Evolutionary conservation across 129 eudicot genomes (phyloP), one percentile per base, ranked within the genome.

Genomic region (Saposhnikovia divaricata): DNA sequence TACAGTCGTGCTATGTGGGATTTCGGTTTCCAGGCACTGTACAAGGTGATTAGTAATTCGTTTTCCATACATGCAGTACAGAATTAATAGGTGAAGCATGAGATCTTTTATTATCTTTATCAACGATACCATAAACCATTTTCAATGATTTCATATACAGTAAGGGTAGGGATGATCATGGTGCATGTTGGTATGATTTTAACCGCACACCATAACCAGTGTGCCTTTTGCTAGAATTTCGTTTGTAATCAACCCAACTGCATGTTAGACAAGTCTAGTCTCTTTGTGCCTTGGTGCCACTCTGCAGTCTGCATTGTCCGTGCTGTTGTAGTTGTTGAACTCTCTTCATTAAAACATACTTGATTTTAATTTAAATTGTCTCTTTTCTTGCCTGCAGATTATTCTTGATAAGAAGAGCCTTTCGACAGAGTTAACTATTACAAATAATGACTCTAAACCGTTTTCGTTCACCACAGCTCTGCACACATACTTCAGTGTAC

Each of bases 1-100:
- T 95, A 95, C 84, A 90, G 96, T 75, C 97, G 94, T 31, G 76
- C 97, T 79, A 95, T 95, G 97, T 95, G 97, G 97, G 96, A 95
- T 89, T 92, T 88, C 86, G 83, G 97, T 83, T 95, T 95, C 82
- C 96, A 90, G 74, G 96, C 93, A 61, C 75, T 89, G 48, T 95
- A 92, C 91, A 95, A 90, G 98, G 98, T 92, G 46, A 75, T 40
- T 13, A 75, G 7, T 69, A 48, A 51, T 28, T 50, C 19, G 45
- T 75, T 43, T 55, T 4, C 23, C 18, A 23, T 38, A 21, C 47
- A 9, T 34, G 72, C 5, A 48, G 37, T 39, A 44, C 46, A 65
- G 8, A 27, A 47, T 75, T 13, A 13, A 45, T 46, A 45, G 78
- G 42, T 45, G 43, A 46, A 46, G 21, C 43, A 78, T 65, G 9